phyloP scores from a whole-genome alignment of 352 stramenopile species.

The Globisporangium mamillatum region DNA sequence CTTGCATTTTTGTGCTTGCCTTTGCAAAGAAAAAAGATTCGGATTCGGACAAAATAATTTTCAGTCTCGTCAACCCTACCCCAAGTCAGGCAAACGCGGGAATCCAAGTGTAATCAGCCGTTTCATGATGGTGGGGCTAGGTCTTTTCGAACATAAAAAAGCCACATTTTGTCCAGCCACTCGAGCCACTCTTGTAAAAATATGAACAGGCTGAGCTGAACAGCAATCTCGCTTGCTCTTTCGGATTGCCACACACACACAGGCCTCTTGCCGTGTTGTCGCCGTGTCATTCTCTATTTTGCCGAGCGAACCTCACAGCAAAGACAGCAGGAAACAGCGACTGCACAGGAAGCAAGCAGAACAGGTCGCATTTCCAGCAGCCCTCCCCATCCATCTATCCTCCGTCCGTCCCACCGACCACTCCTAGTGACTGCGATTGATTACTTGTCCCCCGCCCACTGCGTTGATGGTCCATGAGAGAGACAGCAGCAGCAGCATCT shows the following conservation, averaged over 20 bases:
- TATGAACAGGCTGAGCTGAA: not conserved
- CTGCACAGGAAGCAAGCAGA: too few species aligned
- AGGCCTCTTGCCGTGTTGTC: too few species aligned
- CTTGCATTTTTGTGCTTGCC: too few species aligned
- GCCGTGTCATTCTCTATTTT: not conserved
- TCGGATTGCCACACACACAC: not conserved
- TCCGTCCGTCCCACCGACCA: too few species aligned
- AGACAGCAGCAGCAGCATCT: not conserved
- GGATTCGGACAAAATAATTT: too few species aligned
- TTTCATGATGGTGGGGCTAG: not conserved
- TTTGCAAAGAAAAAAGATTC: too few species aligned
- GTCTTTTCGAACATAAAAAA: not conserved
- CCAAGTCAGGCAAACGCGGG: too few species aligned
- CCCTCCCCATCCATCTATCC: not conserved
- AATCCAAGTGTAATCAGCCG: not conserved
- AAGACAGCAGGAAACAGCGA: not conserved
- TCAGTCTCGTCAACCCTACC: too few species aligned
- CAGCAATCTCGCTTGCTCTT: not conserved
- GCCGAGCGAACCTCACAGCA: not conserved
- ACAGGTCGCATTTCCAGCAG: too few species aligned
- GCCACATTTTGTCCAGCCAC: not conserved
- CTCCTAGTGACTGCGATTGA: too few species aligned
- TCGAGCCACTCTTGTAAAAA: not conserved
- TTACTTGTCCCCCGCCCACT: too few species aligned
- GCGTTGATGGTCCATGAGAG: not conserved